Evolutionary conservation across 2,329 filamentous ascomycete species (phyloP).

Genomic region (Xylariaceae sp.): DNA sequence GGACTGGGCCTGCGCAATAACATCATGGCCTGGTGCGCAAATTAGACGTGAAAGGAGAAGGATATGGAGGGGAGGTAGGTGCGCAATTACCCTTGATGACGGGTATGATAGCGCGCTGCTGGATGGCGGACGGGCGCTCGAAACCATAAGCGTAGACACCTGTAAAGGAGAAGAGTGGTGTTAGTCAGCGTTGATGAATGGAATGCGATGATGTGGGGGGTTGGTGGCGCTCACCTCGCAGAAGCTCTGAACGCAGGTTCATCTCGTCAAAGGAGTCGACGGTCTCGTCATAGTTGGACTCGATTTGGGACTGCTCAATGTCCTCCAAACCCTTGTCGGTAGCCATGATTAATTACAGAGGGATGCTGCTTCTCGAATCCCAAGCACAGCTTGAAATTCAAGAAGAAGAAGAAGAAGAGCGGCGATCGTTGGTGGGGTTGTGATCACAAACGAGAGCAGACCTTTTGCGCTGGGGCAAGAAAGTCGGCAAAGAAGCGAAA

Average conservation of each 20-base stretch:
- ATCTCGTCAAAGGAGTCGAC: constrained; percentile 99
- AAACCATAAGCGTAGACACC: constrained; percentile 99
- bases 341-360: constrained; percentile 82
- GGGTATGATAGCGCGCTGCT: constrained; percentile 99
- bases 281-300: constrained; percentile 99
- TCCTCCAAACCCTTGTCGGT: constrained; percentile 97
- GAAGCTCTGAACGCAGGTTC: constrained; percentile 94
- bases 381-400: constrained; percentile 78
- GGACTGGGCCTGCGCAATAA: constrained; percentile 99
- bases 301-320: constrained; percentile 73
- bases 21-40: constrained; percentile 74
- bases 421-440: constrained; percentile 37
- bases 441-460: constrained; percentile 24
- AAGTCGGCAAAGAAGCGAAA: constrained; percentile 23
- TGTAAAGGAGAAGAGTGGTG: constrained; percentile 30
- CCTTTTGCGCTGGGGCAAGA: constrained; percentile 23
- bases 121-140: constrained; percentile 98
- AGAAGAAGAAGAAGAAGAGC: constrained; percentile 36
- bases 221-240: constrained; percentile 59
- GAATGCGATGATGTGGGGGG: constrained; percentile 18
- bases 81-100: constrained; percentile 99
- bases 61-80: constrained; percentile 30
- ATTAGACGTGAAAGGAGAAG: constrained; percentile 9
- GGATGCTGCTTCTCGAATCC: constrained; percentile 61
- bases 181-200: constrained; percentile 10